Conservation (phyloP, 148 eudicot genomes). For the Nepenthes mirabilis region DNA sequence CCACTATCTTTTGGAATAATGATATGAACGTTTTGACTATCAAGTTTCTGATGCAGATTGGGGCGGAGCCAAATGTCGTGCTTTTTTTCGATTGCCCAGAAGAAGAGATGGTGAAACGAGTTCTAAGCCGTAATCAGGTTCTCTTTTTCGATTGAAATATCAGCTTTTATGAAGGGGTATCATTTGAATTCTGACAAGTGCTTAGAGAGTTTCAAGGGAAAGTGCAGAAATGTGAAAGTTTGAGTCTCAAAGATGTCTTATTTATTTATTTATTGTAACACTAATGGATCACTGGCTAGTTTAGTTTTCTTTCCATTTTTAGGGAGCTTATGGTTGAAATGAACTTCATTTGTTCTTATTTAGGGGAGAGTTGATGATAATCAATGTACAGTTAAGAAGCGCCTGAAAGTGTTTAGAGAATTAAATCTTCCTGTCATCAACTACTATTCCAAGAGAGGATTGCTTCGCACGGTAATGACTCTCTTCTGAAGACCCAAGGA, state of each 20-base stretch:
- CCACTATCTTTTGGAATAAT: neutral
- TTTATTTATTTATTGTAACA: neutral
- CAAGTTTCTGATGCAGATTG: constrained; percentile 35
- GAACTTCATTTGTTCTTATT: constrained; percentile 11
- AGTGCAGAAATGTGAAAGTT: neutral
- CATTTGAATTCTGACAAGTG: neutral
- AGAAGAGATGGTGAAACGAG: constrained; percentile 83
- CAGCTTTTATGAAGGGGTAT: neutral
- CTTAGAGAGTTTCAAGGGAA: neutral
- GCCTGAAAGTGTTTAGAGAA: constrained; percentile 61
- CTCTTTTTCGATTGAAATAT: neutral
- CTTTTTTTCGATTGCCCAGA: constrained; percentile 94
- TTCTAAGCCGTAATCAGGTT: constrained; percentile 77
- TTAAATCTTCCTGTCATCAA: constrained; percentile 72
- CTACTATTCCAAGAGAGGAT: constrained; percentile 63
- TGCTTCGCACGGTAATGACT: constrained; percentile 68
- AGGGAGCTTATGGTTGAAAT: constrained; percentile 6
- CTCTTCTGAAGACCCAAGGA: neutral
- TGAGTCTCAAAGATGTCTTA: too few species aligned
- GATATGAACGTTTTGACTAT: neutral
- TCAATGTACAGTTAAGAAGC: constrained; percentile 62
- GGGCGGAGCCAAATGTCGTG: constrained; percentile 72
- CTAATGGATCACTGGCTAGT: neutral
- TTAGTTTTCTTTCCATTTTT: neutral
- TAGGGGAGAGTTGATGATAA: constrained; percentile 93